phyloP scores from a whole-genome alignment of 1,284 basidiomycete species.

The Psilocybe mexicana region DNA sequence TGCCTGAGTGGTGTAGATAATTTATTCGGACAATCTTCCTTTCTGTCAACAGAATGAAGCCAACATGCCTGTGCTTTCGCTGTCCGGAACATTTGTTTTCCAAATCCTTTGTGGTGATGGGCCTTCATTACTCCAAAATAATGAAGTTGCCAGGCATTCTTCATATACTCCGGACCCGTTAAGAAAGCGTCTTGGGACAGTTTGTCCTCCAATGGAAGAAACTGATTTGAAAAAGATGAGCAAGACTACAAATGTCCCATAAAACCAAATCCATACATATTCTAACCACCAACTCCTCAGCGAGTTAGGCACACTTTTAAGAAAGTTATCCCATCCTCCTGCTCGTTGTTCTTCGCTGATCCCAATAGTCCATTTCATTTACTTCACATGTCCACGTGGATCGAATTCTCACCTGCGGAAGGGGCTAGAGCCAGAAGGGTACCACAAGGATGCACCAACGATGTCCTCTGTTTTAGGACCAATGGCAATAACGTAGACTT shows the following conservation, averaged over 20 bases:
- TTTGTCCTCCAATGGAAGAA: neutral
- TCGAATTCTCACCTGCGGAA: constrained; percentile 21
- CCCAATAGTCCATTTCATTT: neutral
- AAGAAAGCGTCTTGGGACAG: neutral
- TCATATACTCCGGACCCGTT: neutral
- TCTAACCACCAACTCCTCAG: constrained; percentile 29
- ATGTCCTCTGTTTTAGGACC: constrained; percentile 26
- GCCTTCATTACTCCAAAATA: neutral
- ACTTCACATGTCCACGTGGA: neutral
- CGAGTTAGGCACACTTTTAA: constrained; percentile 20
- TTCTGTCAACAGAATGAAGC: neutral
- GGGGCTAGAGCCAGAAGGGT: constrained; percentile 25
- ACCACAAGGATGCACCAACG: constrained; percentile 31
- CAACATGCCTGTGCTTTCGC: neutral
- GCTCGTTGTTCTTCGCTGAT: constrained; percentile 28
- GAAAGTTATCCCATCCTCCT: constrained; percentile 23
- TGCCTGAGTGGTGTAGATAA: neutral
- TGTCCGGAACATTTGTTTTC: neutral
- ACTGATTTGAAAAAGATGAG: neutral
- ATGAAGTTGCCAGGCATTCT: neutral
- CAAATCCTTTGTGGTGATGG: neutral
- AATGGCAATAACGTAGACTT: constrained; percentile 25
- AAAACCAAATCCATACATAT: constrained; percentile 18
- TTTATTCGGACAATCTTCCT: neutral
- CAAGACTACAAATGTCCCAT: neutral